These are phyloP conservation scores for Diplodia corticola DNA, from an alignment of 2,329 filamentous ascomycete genomes.

Conservation along the genomic window DNA sequence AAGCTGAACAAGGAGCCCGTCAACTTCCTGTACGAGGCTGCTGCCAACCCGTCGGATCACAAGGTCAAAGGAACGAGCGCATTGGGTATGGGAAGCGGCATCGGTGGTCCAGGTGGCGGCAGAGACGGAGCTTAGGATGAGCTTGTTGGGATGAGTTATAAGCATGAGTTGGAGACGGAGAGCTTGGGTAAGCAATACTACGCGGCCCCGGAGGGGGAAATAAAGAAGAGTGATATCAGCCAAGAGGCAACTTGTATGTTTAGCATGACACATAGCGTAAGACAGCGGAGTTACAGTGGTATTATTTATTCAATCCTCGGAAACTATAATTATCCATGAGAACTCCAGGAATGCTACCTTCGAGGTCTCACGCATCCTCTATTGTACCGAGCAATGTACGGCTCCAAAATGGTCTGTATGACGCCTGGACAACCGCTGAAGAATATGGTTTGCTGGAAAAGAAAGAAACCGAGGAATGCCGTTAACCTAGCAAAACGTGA, in stretches of 20 bases:
- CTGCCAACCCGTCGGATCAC: slow-evolving; percentile 89
- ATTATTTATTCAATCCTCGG: not conserved
- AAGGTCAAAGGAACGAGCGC: slow-evolving; percentile 48
- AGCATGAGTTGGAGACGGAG: too few relatives aligned
- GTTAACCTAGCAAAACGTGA: slow-evolving; percentile 4
- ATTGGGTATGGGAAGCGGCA: slow-evolving; percentile 37
- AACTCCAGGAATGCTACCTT: not conserved
- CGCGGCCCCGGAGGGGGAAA: not conserved
- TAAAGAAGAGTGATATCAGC: slow-evolving; percentile 1
- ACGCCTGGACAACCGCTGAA: not conserved
- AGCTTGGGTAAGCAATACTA: too few relatives aligned
- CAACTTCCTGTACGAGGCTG: slow-evolving; percentile 89
- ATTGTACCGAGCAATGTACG: not conserved
- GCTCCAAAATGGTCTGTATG: not conserved
- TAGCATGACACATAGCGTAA: not conserved
- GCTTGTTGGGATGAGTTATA: not conserved
- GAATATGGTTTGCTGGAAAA: not conserved
- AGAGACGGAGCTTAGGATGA: slow-evolving; percentile 18
- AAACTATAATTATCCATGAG: not conserved
- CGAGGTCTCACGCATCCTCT: not conserved
- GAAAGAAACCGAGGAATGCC: not conserved
- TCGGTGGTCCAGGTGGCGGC: slow-evolving; percentile 22
- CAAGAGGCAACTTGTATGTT: not conserved
- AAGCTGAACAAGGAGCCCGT: slow-evolving; percentile 77
- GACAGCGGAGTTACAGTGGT: not conserved